Percentiles rank a stretch among this genome's conserved stretches.
phyloP scores from a whole-genome alignment of 345 rosid genomes.

The Angophora floribunda region DNA sequence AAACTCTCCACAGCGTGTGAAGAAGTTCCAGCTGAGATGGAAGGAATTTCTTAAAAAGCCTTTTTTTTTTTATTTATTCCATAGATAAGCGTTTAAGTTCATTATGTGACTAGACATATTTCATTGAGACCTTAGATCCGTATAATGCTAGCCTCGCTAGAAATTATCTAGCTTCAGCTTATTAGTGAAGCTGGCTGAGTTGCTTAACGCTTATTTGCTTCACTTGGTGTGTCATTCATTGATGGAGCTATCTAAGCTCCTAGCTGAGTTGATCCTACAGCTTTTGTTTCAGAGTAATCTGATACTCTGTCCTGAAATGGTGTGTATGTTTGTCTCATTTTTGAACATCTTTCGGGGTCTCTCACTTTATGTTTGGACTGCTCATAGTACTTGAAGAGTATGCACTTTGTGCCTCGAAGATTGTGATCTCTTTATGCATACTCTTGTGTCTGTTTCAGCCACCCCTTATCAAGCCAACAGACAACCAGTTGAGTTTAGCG shows the following conservation, averaged over 20 bases:
- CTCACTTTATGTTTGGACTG: background rate
- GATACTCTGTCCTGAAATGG: background rate
- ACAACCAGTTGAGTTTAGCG: conserved; percentile 64
- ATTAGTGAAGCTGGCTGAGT: background rate
- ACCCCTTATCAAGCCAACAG: conserved; percentile 59
- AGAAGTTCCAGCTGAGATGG: background rate
- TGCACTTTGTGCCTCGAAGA: background rate
- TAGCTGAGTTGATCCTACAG: background rate
- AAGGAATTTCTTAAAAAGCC: background rate
- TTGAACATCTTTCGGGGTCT: background rate
- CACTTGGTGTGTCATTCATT: background rate
- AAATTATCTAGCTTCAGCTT: background rate
- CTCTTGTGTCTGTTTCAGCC: conserved; percentile 27
- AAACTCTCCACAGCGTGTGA: background rate
- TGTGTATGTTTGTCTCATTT: background rate
- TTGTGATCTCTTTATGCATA: background rate
- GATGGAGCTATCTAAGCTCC: background rate
- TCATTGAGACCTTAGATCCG: background rate
- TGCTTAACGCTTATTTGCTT: background rate
- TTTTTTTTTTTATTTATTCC: background rate
- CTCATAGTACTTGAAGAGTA: background rate
- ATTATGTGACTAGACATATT: background rate
- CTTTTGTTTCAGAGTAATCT: background rate
- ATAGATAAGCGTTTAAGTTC: background rate
- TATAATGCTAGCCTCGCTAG: background rate